Evolutionary conservation across 768 basidiomycete species (phyloP), one percentile per base, ranked within the genome.

Genomic region (Pleurotus tuber-regium): DNA sequence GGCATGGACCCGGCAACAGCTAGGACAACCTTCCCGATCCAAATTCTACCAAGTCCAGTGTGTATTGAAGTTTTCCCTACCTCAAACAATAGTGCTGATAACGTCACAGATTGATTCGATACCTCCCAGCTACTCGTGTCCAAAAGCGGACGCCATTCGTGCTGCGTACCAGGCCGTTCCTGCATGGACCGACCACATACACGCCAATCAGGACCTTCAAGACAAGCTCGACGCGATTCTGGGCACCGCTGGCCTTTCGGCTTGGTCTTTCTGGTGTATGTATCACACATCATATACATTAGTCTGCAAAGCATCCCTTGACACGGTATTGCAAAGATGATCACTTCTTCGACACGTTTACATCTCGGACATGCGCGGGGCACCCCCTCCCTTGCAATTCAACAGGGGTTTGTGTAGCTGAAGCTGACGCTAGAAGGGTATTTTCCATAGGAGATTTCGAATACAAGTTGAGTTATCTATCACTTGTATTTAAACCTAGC

Each of bases 331-430:
- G n/a, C 9, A 47, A 9, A 57, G 56, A 57, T 49, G 56, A 57
- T 33, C 56, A 54, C 42, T 57, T 51, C 40, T 57, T 57, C 44
- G 56, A 57, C 29, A 48, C 54, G 4, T 57, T 57, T 40, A 33
- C 53, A 14, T 57, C 56, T 9, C 24, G 56, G 44, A 57, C 56
- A 7, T 57, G 56, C 26, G 44, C 50, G 28, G 56, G 53, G 1
- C 56, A 57, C 26, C 50, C 56, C 8, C 53, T 57, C 18, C 53
- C 56, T 12, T 57, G 56, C 46, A 57, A 57, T 50, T 35, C 56
- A 8, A 57, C 53, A 2, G 53, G 53, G 4, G 14, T 35, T 7
- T 57, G 56, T 38, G 54, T 57, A n/a, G 53, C 56, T 9, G 31
- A 57, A 30, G 44, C 38, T 4, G 56, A 57, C 25, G 56, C 56